These are phyloP conservation scores for Heritiera fomes DNA, from an alignment of 345 rosid species.

Conservation along the genomic window DNA sequence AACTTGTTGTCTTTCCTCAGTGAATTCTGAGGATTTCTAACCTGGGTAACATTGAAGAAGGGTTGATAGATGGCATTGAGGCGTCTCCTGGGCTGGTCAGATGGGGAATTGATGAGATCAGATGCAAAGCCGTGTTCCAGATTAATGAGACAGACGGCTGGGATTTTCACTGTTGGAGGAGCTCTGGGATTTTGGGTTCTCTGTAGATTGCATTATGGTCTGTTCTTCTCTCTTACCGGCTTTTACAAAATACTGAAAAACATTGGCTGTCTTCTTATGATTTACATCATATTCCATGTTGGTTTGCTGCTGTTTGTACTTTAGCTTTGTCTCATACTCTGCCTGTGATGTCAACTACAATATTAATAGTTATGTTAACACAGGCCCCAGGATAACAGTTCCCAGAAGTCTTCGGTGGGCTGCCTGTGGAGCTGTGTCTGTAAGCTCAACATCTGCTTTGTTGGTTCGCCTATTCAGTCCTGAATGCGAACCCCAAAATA, in stretches of 20 bases:
- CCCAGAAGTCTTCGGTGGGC: slow-evolving; percentile 91
- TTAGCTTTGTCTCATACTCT: not conserved
- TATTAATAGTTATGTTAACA: slow-evolving; percentile 3
- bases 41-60: not conserved
- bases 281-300: not conserved
- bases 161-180: slow-evolving; percentile 58
- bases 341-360: not conserved
- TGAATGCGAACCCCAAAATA: slow-evolving; percentile 94
- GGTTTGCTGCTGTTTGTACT: not conserved
- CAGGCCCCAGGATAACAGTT: slow-evolving; percentile 64
- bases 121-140: slow-evolving; percentile 70
- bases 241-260: not conserved
- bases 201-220: slow-evolving; percentile 68
- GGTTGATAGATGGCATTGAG: slow-evolving; percentile 50
- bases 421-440: slow-evolving; percentile 72
- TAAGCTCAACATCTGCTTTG: slow-evolving; percentile 62
- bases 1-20: not conserved
- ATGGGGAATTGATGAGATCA: slow-evolving; percentile 68
- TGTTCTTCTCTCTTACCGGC: slow-evolving; percentile 14
- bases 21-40: not conserved
- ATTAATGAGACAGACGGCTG: slow-evolving; percentile 70
- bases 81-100: slow-evolving; percentile 54
- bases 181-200: slow-evolving; percentile 74
- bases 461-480: slow-evolving; percentile 87
- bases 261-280: not conserved